A percentile compares a stretch with the other conserved stretches of the same genome.
Conservation (phyloP, 164 flowering plant species). For the Berberis vulgaris region DNA sequence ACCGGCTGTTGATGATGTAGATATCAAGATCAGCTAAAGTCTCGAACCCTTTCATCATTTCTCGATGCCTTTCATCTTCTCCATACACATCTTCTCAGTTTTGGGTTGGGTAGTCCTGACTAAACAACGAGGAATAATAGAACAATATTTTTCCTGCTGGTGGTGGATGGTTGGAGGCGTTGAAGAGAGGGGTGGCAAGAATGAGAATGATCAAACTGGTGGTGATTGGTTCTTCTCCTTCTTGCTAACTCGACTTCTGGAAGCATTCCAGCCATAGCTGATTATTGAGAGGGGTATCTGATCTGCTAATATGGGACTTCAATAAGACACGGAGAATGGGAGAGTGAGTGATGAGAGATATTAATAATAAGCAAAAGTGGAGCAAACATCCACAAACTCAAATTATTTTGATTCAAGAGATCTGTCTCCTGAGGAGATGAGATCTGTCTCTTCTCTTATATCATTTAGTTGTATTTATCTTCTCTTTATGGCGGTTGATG, state of each 20-base stretch:
- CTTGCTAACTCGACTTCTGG: conserved; percentile 37
- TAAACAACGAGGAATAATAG: no score
- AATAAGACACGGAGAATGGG: no score
- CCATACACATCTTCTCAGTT: no score
- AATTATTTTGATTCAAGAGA: no score
- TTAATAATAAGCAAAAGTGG: not conserved
- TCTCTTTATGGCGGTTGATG: not conserved
- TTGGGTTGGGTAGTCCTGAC: no score
- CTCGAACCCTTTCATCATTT: no score
- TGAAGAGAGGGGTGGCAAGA: conserved; percentile 5
- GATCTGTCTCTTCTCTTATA: not conserved
- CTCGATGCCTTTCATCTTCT: no score
- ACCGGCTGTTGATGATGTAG: no score
- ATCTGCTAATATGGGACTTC: not conserved
- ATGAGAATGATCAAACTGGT: not conserved
- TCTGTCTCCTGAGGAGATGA: no score
- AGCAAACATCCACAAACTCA: no score
- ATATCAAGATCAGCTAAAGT: no score
- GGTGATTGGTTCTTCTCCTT: conserved; percentile 19
- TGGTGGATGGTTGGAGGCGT: not conserved
- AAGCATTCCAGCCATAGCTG: conserved; percentile 27
- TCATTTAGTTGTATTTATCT: not conserved
- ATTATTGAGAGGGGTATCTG: not conserved
- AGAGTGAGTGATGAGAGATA: not conserved
- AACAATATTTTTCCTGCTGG: not conserved